Conservation (phyloP, 129 eudicot genomes). For the Lactuca saligna region DNA sequence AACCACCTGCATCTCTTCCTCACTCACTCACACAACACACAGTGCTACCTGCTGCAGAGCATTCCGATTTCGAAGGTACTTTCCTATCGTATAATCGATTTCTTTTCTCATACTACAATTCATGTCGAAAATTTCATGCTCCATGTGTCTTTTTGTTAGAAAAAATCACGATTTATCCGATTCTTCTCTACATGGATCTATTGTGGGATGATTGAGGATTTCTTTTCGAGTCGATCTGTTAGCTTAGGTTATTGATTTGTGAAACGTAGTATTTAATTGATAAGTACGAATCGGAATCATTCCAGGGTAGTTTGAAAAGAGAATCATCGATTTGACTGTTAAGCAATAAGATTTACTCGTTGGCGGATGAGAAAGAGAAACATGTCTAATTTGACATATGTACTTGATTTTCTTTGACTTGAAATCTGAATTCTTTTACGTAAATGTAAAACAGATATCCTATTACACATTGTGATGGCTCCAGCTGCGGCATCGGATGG, state of each 20-base stretch:
- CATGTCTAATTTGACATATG: conserved; percentile 1
- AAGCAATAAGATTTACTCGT: not conserved
- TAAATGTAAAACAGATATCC: conserved; percentile 24
- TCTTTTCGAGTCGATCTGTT: conserved; percentile 12
- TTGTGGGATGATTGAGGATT: not conserved
- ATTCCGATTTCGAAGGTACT: conserved; percentile 13
- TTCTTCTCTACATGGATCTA: conserved; percentile 21
- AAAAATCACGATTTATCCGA: not conserved
- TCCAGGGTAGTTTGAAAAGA: conserved; percentile 1
- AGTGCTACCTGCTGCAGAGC: conserved; percentile 14
- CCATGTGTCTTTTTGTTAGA: not conserved
- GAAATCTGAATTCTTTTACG: conserved; percentile 17
- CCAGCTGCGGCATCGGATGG: conserved; percentile 37
- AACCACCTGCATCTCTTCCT: conserved; percentile 18
- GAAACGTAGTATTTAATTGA: not conserved
- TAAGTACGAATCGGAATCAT: not conserved
- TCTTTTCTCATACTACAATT: conserved; percentile 2
- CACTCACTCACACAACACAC: conserved; percentile 22
- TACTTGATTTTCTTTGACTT: not conserved
- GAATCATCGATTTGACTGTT: not conserved
- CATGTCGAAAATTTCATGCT: conserved; percentile 7
- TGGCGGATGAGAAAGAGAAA: conserved; percentile 13
- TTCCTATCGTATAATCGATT: conserved; percentile 5
- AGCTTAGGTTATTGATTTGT: not conserved
- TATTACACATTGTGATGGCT: conserved; percentile 32